Percentiles rank a stretch among this genome's conserved stretches.
Conservation (phyloP, 805 yeast genomes). For the Pichia deserticola region DNA sequence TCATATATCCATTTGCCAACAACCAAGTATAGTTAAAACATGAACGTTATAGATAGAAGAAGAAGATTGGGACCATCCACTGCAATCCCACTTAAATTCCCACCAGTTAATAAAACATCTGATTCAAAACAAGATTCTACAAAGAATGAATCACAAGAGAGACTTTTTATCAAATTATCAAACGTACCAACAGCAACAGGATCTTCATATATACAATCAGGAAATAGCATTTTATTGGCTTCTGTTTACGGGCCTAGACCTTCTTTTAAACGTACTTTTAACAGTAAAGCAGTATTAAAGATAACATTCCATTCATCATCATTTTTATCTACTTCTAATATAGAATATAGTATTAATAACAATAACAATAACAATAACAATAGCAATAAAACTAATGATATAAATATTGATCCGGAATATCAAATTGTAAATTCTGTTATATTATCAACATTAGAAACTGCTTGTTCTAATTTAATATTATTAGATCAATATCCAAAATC, state of each 20-base stretch:
- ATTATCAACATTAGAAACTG: slow-evolving; percentile 33
- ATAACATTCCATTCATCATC: slow-evolving; percentile 15
- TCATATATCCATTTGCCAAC: no score
- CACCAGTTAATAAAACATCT: slow-evolving; percentile 11
- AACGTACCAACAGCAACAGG: slow-evolving; percentile 61
- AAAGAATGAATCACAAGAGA: slow-evolving; percentile 1
- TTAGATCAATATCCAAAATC: slow-evolving; percentile 83
- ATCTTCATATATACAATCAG: slow-evolving; percentile 70
- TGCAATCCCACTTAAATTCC: slow-evolving; percentile 44
- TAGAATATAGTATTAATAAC: no score
- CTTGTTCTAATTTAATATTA: slow-evolving; percentile 38
- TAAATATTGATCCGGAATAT: slow-evolving; percentile 29
- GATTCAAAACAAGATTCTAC: neutral
- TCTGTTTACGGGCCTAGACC: slow-evolving; percentile 90
- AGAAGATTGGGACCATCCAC: slow-evolving; percentile 77
- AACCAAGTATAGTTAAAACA: slow-evolving; percentile 4
- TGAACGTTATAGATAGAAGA: slow-evolving; percentile 61
- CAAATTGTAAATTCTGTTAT: slow-evolving; percentile 20
- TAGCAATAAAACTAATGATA: slow-evolving; percentile 13
- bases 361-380: slow-evolving; percentile 4
- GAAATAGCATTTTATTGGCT: slow-evolving; percentile 53
- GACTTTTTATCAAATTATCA: slow-evolving; percentile 48
- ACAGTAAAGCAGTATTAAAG: slow-evolving; percentile 27
- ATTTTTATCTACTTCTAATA: slow-evolving; percentile 2
- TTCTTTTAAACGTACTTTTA: slow-evolving; percentile 27